A percentile compares a stretch with the other conserved stretches of the same genome.
Evolutionary conservation across 139 green algal species (phyloP).

Genomic region (Monoraphidium neglectum): DNA sequence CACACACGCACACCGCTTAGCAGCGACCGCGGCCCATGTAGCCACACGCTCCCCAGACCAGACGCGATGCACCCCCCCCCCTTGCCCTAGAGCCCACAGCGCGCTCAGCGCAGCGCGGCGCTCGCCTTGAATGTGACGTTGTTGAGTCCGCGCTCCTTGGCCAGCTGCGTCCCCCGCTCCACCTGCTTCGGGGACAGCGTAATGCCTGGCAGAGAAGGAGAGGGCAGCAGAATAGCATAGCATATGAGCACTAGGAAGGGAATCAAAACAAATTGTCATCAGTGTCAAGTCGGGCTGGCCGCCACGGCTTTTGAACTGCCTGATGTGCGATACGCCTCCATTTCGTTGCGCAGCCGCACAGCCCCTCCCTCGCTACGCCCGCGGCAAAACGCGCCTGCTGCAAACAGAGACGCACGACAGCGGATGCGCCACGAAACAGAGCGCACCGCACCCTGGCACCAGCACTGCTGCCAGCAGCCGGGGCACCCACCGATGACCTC

Average conservation of each 20-base stretch:
- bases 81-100: not conserved
- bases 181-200: conserved; percentile 91
- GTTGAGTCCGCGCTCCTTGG: conserved; percentile 68
- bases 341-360: not conserved
- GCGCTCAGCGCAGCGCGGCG: not conserved
- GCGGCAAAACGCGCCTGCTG: too few relatives aligned
- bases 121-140: conserved; percentile 75
- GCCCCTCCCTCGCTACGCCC: too few relatives aligned
- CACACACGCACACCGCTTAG: too few relatives aligned
- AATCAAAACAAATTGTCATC: not conserved
- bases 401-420: too few relatives aligned
- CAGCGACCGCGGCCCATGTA: too few relatives aligned
- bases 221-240: conserved; percentile 1
- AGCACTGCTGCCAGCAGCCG: too few relatives aligned
- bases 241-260: not conserved
- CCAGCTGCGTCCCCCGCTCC: conserved; percentile 79
- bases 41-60: too few relatives aligned
- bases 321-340: not conserved
- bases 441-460: too few relatives aligned
- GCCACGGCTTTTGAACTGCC: too few relatives aligned
- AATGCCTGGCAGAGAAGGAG: conserved; percentile 68
- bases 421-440: too few relatives aligned
- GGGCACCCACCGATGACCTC: conserved; percentile 63
- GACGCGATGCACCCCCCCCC: too few relatives aligned
- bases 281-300: too few relatives aligned